phyloP scores from a whole-genome alignment of 139 green algal species.

The Micractinium conductrix region DNA sequence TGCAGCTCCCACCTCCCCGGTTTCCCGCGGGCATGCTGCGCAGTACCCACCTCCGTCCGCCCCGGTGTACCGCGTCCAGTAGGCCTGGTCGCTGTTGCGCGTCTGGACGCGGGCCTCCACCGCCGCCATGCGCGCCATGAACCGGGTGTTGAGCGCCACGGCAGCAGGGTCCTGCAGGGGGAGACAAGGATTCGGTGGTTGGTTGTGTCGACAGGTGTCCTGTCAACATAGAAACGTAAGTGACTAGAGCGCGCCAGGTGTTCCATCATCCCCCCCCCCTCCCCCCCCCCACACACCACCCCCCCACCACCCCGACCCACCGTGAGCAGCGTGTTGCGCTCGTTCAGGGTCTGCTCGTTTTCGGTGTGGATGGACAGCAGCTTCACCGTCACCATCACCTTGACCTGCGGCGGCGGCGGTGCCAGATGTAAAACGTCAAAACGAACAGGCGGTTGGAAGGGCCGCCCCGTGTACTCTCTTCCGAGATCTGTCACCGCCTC shows the following conservation, averaged over 20 bases:
- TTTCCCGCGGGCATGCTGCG: neutral
- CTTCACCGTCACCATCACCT: slow-evolving; percentile 13
- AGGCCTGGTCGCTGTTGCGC: neutral
- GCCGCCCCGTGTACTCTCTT: too few relatives aligned
- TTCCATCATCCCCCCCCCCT: too few relatives aligned
- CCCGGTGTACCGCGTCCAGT: neutral
- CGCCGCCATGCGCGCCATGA: slow-evolving; percentile 19
- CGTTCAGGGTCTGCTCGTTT: slow-evolving; percentile 21
- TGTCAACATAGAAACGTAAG: too few relatives aligned
- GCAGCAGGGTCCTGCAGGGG: neutral
- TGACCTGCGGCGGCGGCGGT: neutral
- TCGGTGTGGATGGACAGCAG: slow-evolving; percentile 25
- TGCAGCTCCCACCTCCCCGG: neutral
- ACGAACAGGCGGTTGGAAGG: too few relatives aligned
- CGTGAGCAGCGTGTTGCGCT: slow-evolving; percentile 19
- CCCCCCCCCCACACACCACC: too few relatives aligned
- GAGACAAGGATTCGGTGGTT: too few relatives aligned
- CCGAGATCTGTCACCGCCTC: neutral
- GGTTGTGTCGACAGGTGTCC: neutral
- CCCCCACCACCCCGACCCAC: neutral
- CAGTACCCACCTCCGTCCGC: neutral
- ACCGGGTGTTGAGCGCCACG: neutral
- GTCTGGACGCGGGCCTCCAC: neutral
- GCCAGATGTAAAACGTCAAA: too few relatives aligned
- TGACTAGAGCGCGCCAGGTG: too few relatives aligned